Conservation (phyloP, 164 flowering plant species). For the Kalanchoe fedtschenkoi region DNA sequence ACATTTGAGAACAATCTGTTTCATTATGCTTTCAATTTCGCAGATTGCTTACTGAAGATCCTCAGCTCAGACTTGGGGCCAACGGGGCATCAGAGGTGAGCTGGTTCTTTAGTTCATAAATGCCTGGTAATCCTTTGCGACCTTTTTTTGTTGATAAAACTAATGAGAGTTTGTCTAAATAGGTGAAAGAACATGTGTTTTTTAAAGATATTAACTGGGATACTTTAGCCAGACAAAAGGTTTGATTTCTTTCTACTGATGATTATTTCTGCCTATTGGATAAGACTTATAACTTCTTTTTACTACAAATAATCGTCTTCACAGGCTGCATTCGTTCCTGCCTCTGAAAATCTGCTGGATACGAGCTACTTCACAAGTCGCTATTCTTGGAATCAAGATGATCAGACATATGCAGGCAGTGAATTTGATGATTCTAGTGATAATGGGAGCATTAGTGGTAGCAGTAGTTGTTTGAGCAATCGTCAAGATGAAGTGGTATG, state of each 20-base stretch:
- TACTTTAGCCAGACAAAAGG: conserved; percentile 98
- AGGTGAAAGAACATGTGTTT: conserved; percentile 93
- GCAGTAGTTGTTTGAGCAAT: conserved; percentile 72
- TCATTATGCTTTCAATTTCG: conserved; percentile 11
- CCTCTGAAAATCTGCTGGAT: conserved; percentile 84
- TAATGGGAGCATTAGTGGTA: conserved; percentile 68
- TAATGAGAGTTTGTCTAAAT: conserved; percentile 11
- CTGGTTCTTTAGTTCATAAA: not conserved
- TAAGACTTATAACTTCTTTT: not conserved
- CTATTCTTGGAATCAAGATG: conserved; percentile 81
- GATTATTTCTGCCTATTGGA: not conserved
- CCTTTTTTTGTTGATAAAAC: not conserved
- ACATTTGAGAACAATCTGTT: not conserved
- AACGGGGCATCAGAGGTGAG: conserved; percentile 88
- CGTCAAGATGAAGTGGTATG: conserved; percentile 80
- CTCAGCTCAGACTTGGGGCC: conserved; percentile 92
- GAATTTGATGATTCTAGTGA: conserved; percentile 85
- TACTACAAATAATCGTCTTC: conserved; percentile 2
- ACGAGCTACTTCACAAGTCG: conserved; percentile 99
- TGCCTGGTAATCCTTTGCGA: not conserved
- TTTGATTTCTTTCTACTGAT: conserved; percentile 10
- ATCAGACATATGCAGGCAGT: conserved; percentile 42
- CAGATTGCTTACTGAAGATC: conserved; percentile 93
- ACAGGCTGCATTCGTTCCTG: conserved; percentile 97
- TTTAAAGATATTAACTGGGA: conserved; percentile 98